These are phyloP conservation scores for Phanerochaete carnosa DNA, from an alignment of 768 basidiomycete genomes.

Conservation along the genomic window DNA sequence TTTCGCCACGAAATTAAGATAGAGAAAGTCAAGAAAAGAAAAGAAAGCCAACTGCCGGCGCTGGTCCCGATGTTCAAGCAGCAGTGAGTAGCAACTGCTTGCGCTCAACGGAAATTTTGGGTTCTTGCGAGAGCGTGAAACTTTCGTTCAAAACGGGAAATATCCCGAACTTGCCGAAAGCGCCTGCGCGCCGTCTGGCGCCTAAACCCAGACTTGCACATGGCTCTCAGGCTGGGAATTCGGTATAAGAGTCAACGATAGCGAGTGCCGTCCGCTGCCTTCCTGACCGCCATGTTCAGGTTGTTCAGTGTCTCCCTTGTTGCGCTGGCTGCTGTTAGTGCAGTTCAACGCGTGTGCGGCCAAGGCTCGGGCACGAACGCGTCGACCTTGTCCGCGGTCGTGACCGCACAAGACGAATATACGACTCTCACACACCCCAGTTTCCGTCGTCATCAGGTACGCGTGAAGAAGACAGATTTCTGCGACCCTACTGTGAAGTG, in stretches of 20 bases:
- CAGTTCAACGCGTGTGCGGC: not conserved
- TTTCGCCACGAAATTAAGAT: not conserved
- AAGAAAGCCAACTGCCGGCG: not conserved
- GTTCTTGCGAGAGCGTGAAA: conserved; percentile 6
- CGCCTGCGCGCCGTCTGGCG: not conserved
- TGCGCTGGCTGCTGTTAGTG: not conserved
- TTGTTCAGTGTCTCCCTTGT: not conserved
- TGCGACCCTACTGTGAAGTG: conserved; percentile 65
- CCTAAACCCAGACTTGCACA: not conserved
- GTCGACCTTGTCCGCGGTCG: not conserved
- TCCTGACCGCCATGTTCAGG: not conserved
- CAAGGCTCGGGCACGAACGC: not conserved
- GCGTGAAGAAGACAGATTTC: conserved; percentile 58
- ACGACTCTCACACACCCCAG: conserved; percentile 34
- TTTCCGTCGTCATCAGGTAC: conserved; percentile 51
- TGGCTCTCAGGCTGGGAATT: conserved; percentile 1
- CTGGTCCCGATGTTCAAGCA: not conserved
- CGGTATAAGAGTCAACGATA: not conserved
- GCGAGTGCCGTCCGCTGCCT: not conserved
- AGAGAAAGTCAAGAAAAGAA: conserved; percentile 3
- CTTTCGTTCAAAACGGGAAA: not conserved
- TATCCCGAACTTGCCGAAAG: not conserved
- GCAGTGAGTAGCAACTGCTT: not conserved
- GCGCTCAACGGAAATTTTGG: conserved; percentile 10
- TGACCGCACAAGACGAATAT: conserved; percentile 19